Percentiles rank a stretch among this genome's conserved stretches.
Evolutionary conservation across 306 rosid species (phyloP).

Genomic region (Heteromeles arbutifolia): DNA sequence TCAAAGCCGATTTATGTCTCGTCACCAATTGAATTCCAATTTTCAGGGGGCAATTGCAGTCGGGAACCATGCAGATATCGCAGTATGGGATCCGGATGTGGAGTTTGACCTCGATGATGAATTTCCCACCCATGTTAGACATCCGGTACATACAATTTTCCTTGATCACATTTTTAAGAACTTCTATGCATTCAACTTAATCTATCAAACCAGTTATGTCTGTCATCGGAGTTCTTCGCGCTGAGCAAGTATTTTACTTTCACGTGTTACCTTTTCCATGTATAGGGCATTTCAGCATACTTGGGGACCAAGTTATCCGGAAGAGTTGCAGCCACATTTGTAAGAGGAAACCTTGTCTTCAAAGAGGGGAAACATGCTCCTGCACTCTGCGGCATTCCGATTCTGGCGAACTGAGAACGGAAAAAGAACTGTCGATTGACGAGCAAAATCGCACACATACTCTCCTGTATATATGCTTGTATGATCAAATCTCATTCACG

Average conservation of each 20-base stretch:
- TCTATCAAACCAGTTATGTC: neutral
- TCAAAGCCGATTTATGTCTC: neutral
- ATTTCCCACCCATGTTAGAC: constrained; percentile 50
- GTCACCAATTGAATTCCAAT: constrained; percentile 1
- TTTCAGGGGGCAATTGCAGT: constrained; percentile 66
- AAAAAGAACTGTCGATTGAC: neutral
- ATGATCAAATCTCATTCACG: neutral
- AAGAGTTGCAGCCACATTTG: constrained; percentile 72
- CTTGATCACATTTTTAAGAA: neutral
- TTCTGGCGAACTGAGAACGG: constrained; percentile 48
- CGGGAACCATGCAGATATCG: constrained; percentile 84
- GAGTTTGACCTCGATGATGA: constrained; percentile 58
- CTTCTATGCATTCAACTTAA: neutral
- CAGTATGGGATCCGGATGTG: constrained; percentile 83
- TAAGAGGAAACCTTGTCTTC: constrained; percentile 85
- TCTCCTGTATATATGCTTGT: neutral
- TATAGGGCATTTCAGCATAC: constrained; percentile 72
- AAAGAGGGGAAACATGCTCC: constrained; percentile 69
- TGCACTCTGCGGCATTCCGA: constrained; percentile 59
- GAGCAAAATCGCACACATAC: no score
- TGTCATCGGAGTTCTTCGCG: no score
- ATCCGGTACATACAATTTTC: constrained; percentile 46
- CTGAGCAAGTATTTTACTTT: neutral
- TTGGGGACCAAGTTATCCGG: constrained; percentile 76
- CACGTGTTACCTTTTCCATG: neutral